Conservation (phyloP, 495 filamentous ascomycete species). For the Pseudevernia furfuracea region DNA sequence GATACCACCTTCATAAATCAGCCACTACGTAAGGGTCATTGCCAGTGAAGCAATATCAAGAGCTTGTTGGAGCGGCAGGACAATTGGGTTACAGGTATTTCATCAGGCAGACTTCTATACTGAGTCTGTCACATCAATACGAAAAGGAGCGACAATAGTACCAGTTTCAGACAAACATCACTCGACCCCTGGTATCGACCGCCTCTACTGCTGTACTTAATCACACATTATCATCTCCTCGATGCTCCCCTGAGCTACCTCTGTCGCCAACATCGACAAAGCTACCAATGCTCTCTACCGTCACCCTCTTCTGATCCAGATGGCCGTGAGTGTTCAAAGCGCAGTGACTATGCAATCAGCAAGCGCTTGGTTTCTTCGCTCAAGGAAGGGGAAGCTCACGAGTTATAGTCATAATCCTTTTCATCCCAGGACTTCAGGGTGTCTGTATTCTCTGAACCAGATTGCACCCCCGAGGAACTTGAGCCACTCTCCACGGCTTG, state of each 20-base stretch:
- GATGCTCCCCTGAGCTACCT: background rate
- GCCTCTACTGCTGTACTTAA: background rate
- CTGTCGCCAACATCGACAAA: background rate
- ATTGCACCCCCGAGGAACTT: background rate
- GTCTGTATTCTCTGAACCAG: conserved; percentile 2
- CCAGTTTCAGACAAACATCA: background rate
- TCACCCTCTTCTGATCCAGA: conserved; percentile 1
- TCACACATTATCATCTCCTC: conserved; percentile 3
- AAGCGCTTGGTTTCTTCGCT: background rate
- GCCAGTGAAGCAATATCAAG: background rate
- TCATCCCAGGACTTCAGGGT: conserved; percentile 7
- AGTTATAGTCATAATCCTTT: conserved; percentile 1
- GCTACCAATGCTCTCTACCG: background rate
- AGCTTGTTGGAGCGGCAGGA: background rate
- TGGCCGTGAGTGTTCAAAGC: conserved; percentile 1
- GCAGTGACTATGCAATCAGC: background rate
- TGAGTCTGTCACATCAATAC: background rate
- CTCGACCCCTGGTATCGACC: background rate
- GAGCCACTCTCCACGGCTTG: background rate
- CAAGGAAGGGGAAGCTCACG: background rate
- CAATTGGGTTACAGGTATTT: background rate
- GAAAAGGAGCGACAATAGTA: background rate
- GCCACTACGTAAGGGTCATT: background rate
- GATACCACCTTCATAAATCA: too few species aligned
- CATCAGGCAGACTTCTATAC: background rate